Percentiles rank a stretch among this genome's conserved stretches.
Conservation (phyloP, 306 rosid genomes). For the Trifolium repens region DNA sequence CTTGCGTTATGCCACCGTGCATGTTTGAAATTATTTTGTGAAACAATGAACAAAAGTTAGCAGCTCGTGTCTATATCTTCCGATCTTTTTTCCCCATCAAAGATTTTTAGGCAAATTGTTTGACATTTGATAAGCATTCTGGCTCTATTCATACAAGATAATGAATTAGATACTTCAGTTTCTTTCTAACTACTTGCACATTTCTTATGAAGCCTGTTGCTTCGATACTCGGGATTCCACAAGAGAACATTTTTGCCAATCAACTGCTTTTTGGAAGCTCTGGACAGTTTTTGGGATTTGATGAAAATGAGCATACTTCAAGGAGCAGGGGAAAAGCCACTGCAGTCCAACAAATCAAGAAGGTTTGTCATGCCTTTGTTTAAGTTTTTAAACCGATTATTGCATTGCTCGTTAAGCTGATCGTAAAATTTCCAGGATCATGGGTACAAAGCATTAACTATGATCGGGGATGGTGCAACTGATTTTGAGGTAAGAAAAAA, state of each 20-base stretch:
- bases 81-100: conserved; percentile 10
- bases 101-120: conserved; percentile 28
- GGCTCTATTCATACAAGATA: conserved; percentile 14
- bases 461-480: conserved; percentile 97
- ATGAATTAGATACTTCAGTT: conserved; percentile 18
- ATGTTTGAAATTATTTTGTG: conserved; percentile 2
- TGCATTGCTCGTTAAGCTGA: conserved; percentile 42
- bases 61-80: conserved; percentile 7
- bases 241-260: conserved; percentile 80
- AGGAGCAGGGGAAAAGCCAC: conserved; percentile 93
- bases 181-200: conserved; percentile 36
- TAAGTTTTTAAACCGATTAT: conserved; percentile 1
- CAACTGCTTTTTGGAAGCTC: conserved; percentile 77
- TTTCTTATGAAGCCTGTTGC: conserved; percentile 85
- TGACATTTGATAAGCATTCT: conserved; percentile 13
- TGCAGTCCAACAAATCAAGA: conserved; percentile 80
- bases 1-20: not conserved
- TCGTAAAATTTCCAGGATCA: conserved; percentile 61
- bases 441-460: conserved; percentile 69
- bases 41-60: not conserved
- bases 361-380: conserved; percentile 57
- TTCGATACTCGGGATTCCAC: conserved; percentile 74
- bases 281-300: conserved; percentile 92
- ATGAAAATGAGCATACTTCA: conserved; percentile 82
- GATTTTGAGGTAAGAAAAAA: conserved; percentile 79